Percentiles rank a stretch among this genome's conserved stretches.
phyloP scores from a whole-genome alignment of 192 early-diverging fungal genomes.

The Anaeromyces robustus region DNA sequence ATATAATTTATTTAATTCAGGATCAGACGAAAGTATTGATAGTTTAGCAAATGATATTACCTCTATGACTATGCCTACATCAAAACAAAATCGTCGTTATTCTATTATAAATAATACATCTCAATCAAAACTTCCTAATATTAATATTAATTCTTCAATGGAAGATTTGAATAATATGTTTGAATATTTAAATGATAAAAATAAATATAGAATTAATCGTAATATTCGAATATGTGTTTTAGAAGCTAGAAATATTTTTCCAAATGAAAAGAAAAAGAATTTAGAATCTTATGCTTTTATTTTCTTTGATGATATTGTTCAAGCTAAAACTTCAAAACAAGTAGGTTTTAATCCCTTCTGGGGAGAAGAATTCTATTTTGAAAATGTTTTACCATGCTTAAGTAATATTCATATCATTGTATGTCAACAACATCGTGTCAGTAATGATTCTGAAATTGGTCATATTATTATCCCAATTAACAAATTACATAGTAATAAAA shows the following conservation, averaged over 20 bases:
- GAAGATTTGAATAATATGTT: background rate
- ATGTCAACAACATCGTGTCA: background rate
- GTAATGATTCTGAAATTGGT: background rate
- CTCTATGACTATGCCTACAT: background rate
- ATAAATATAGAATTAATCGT: background rate
- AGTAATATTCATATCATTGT: background rate
- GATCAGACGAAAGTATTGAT: background rate
- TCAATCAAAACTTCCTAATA: background rate
- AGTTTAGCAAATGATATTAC: background rate
- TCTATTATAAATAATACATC: background rate
- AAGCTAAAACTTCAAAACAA: background rate
- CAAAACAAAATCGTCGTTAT: background rate
- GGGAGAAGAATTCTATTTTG: background rate
- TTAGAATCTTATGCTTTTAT: background rate
- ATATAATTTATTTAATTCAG: background rate
- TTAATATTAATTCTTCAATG: background rate
- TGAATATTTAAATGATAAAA: background rate
- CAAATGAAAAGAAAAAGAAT: background rate
- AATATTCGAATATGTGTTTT: background rate
- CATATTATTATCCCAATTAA: background rate
- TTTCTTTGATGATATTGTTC: background rate
- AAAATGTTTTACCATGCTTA: background rate
- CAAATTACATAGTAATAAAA: background rate
- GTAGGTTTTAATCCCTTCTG: background rate
- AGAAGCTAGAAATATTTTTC: background rate